Base-by-base conservation (phyloP, 805 yeast species). In the Yarrowia sp. region DNA sequence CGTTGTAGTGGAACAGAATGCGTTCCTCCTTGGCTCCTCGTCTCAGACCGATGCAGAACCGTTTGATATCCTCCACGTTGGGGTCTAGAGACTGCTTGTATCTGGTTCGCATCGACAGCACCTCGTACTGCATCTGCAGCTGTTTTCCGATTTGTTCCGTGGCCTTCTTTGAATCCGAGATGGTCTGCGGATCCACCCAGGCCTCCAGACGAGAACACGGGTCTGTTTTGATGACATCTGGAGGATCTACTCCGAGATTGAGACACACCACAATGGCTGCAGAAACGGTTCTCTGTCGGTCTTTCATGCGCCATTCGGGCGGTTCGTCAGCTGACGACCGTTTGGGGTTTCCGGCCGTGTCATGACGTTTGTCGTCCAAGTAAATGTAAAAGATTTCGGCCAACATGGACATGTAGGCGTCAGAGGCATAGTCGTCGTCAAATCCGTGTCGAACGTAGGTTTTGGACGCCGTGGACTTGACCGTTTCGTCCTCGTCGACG, bases 221-320 rank as follows among this genome's bases (percentile, higher is more conserved):
- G 67, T 89, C 91, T 0, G 98, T 91, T 73, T 92, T 90, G 73
- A 90, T 85, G 28, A 92, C 85, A 75, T 95, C 99, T 0, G 99
- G 99, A 2, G 99, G 99, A 70, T 93, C 98, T 1, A 95, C 97
- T 9, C 98, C 98, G 26, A 93, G 76, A 72, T 95, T 95, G 40
- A 95, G 79, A 75, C 99, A 95, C 56, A 95, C 78, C 58, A 95
- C 92, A 9, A 95, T 79, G 16, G 97, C 98, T 0, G 98, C 99
- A 64, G 90, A 87, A 12, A 92, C 91, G 1, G 99, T 95, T 73
- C 92, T 89, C 72, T 89, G 96, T 48, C 97, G 83, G 69, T 92
- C 97, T 67, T 88, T 85, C 82, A 91, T 89, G 68, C 96, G 89
- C 99, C 99, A 95, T 72, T 93, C 98, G 2, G 85, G 76, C 32